A percentile compares a stretch with the other conserved stretches of the same genome.
These are phyloP conservation scores for Hysterium pulicare DNA, from an alignment of 2,329 filamentous ascomycete species.

Conservation along the genomic window DNA sequence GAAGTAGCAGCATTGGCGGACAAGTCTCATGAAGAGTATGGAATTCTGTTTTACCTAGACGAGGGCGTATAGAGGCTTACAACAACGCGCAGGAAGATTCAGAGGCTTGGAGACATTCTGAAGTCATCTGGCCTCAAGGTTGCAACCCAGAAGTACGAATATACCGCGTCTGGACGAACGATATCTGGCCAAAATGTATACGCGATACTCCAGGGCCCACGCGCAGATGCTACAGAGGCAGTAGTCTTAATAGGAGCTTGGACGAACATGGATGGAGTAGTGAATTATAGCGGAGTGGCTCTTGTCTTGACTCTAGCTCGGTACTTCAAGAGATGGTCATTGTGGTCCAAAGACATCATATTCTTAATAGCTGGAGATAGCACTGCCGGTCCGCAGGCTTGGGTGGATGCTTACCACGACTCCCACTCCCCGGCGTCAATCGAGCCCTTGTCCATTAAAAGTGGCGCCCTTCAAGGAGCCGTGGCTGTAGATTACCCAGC, in stretches of 20 bases:
- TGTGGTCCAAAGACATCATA: conserved; percentile 99
- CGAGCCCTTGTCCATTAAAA: conserved; percentile 79
- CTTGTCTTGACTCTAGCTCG: conserved; percentile 81
- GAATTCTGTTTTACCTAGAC: not conserved
- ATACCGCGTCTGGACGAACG: conserved; percentile 69
- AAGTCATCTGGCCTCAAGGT: conserved; percentile 79
- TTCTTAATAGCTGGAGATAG: conserved; percentile 87
- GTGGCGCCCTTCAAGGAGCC: conserved; percentile 86
- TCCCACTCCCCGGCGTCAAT: conserved; percentile 71
- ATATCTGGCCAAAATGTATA: conserved; percentile 87
- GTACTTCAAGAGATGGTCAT: conserved; percentile 96
- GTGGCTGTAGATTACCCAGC: conserved; percentile 87
- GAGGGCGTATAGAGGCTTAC: conserved; percentile 11
- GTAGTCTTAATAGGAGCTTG: conserved; percentile 90
- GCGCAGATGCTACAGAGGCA: conserved; percentile 94
- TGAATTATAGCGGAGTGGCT: conserved; percentile 85
- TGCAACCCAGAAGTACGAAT: conserved; percentile 83
- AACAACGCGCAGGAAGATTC: conserved; percentile 53
- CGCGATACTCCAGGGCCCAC: conserved; percentile 85
- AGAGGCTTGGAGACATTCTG: conserved; percentile 72
- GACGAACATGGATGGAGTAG: conserved; percentile 72
- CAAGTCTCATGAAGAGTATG: conserved; percentile 37
- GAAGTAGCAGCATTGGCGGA: conserved; percentile 67
- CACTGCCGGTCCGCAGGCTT: conserved; percentile 85
- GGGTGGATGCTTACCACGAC: conserved; percentile 97